These are phyloP conservation scores for Luvunga scandens DNA, from an alignment of 345 rosid species.

Conservation along the genomic window DNA sequence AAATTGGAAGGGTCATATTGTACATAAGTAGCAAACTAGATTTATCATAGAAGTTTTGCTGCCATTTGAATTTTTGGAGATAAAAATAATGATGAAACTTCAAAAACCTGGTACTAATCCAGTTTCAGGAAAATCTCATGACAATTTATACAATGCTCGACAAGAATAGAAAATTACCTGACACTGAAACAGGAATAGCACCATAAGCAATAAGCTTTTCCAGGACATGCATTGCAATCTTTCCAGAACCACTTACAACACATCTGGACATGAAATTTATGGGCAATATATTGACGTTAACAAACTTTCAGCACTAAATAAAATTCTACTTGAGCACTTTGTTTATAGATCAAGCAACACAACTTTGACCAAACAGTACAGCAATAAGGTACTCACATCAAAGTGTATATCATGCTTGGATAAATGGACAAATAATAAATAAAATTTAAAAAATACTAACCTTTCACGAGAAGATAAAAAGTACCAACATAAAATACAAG, in stretches of 20 bases:
- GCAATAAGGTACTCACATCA: background rate
- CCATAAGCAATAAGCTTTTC: slow-evolving; percentile 98
- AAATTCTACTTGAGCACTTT: background rate
- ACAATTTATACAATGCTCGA: background rate
- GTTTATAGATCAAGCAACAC: background rate
- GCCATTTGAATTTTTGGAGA: slow-evolving; percentile 2
- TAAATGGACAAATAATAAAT: background rate
- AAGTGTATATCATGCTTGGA: background rate
- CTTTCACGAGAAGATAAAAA: background rate
- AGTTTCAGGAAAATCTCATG: background rate
- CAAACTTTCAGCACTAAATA: background rate
- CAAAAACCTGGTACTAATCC: background rate
- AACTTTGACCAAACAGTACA: background rate
- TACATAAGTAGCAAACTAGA: background rate
- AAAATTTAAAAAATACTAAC: background rate
- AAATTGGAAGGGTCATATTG: background rate
- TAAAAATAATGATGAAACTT: background rate
- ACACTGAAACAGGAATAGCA: slow-evolving; percentile 84
- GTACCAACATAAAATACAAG: slow-evolving; percentile 5
- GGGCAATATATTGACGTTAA: slow-evolving; percentile 11
- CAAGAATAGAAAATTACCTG: slow-evolving; percentile 47
- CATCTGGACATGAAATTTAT: slow-evolving; percentile 50
- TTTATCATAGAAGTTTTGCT: background rate
- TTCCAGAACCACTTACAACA: slow-evolving; percentile 94
- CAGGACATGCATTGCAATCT: slow-evolving; percentile 97